Evolutionary conservation across 306 rosid genomes (phyloP).

Genomic region (Canavalia ensiformis): DNA sequence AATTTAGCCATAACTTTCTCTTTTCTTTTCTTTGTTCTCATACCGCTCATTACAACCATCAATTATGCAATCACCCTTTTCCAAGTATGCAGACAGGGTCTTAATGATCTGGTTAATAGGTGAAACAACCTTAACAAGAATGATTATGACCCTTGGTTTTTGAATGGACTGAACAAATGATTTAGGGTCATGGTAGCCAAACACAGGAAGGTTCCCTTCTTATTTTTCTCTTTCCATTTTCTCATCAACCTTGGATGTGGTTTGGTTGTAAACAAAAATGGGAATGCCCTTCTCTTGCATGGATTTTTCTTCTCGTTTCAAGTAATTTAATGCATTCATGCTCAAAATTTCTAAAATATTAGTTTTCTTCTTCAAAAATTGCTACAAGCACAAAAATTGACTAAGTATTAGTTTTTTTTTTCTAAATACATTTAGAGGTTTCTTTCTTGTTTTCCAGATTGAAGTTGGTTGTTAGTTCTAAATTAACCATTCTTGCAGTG

Average conservation of each 20-base stretch:
- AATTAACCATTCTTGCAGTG: too few species aligned
- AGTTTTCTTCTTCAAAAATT: too few species aligned
- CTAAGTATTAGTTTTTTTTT: too few species aligned
- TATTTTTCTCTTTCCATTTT: conserved; percentile 73
- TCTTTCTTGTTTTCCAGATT: too few species aligned
- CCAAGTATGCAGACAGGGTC: conserved; percentile 73
- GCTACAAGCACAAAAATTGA: too few species aligned
- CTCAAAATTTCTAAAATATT: too few species aligned
- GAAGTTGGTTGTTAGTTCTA: too few species aligned
- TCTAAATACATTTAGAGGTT: too few species aligned
- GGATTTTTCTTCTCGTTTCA: too few species aligned
- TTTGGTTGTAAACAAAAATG: conserved; percentile 80
- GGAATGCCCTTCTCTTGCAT: conserved; percentile 90
- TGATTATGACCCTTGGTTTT: conserved; percentile 79
- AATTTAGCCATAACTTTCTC: conserved; percentile 68
- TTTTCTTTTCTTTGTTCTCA: conserved; percentile 88
- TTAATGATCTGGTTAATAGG: conserved; percentile 87
- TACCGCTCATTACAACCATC: conserved; percentile 95
- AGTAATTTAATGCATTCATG: too few species aligned
- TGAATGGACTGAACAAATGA: conserved; percentile 79
- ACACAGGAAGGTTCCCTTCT: conserved; percentile 81
- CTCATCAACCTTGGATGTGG: conserved; percentile 84
- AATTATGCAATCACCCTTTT: conserved; percentile 81
- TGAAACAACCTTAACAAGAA: conserved; percentile 86
- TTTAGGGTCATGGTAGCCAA: conserved; percentile 81